Conservation (phyloP, 2,329 filamentous ascomycete species). For the Cadophora gregata region DNA sequence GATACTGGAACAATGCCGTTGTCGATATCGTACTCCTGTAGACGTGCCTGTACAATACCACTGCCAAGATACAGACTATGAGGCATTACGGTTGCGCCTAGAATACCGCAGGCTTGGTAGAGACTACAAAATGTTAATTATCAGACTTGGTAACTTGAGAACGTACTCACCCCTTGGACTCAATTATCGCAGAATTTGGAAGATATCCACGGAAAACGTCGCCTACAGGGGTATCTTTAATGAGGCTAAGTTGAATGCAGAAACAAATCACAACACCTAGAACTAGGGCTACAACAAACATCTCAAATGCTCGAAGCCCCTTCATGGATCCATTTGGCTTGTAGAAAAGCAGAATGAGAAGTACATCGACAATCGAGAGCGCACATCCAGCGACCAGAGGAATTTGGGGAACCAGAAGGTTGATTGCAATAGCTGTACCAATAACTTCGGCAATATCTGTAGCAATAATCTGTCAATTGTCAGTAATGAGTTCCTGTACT, state of each 20-base stretch:
- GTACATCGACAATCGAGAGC: conserved; percentile 70
- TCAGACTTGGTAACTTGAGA: not conserved
- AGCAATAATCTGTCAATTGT: conserved; percentile 54
- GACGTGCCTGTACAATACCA: conserved; percentile 70
- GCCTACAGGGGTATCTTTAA: conserved; percentile 59
- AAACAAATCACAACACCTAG: conserved; percentile 74
- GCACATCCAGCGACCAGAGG: conserved; percentile 73
- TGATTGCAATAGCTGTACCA: conserved; percentile 72
- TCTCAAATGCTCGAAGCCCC: conserved; percentile 66
- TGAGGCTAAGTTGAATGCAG: conserved; percentile 70
- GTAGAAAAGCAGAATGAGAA: conserved; percentile 72
- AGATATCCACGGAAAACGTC: conserved; percentile 70
- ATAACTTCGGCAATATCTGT: conserved; percentile 67
- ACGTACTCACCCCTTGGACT: conserved; percentile 56
- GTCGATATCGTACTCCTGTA: conserved; percentile 66
- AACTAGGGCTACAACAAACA: conserved; percentile 67
- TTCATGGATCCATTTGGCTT: conserved; percentile 62
- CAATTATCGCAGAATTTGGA: conserved; percentile 63
- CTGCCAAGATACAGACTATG: conserved; percentile 73
- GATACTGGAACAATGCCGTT: conserved; percentile 54
- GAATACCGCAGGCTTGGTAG: conserved; percentile 77
- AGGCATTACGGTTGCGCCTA: conserved; percentile 78
- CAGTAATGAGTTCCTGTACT: conserved; percentile 8
- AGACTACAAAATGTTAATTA: conserved; percentile 47
- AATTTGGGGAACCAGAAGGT: conserved; percentile 66